Conservation (phyloP, 2,329 filamentous ascomycete genomes). For the Endothia cerciana region DNA sequence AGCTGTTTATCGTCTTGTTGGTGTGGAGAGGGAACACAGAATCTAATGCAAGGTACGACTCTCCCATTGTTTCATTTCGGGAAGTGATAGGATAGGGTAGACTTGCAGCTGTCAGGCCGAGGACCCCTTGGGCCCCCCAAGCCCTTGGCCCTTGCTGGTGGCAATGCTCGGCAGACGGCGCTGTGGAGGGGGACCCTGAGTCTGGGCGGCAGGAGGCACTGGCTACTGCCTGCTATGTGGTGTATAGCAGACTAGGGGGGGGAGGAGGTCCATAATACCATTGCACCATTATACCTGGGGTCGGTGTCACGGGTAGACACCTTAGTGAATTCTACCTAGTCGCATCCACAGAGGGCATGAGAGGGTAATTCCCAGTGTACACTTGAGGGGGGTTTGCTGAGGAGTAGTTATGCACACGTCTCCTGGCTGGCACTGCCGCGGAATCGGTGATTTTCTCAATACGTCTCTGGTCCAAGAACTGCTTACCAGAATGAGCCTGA, state of each 20-base stretch:
- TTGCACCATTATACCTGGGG: background rate
- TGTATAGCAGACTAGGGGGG: background rate
- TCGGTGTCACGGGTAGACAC: background rate
- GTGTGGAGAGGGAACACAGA: constrained; percentile 15
- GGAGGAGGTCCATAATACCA: background rate
- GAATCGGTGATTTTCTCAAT: too few species aligned
- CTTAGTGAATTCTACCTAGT: background rate
- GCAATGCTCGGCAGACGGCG: constrained; percentile 3
- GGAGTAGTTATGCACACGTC: background rate
- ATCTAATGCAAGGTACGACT: constrained; percentile 28
- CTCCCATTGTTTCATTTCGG: constrained; percentile 20
- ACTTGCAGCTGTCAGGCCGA: constrained; percentile 23
- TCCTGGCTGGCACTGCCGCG: background rate
- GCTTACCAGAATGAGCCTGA: background rate
- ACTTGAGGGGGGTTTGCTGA: background rate
- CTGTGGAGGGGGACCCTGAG: background rate
- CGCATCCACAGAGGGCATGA: background rate
- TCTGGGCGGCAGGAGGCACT: background rate
- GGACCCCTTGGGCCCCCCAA: background rate
- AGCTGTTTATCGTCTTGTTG: background rate
- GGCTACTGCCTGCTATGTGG: background rate
- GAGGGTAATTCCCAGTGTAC: background rate
- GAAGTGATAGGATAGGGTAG: constrained; percentile 18
- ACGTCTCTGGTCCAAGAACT: background rate
- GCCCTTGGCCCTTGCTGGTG: background rate